A percentile compares a stretch with the other conserved stretches of the same genome.
These are phyloP conservation scores for Sarcodon aspratus DNA, from an alignment of 768 basidiomycete genomes.

Conservation along the genomic window DNA sequence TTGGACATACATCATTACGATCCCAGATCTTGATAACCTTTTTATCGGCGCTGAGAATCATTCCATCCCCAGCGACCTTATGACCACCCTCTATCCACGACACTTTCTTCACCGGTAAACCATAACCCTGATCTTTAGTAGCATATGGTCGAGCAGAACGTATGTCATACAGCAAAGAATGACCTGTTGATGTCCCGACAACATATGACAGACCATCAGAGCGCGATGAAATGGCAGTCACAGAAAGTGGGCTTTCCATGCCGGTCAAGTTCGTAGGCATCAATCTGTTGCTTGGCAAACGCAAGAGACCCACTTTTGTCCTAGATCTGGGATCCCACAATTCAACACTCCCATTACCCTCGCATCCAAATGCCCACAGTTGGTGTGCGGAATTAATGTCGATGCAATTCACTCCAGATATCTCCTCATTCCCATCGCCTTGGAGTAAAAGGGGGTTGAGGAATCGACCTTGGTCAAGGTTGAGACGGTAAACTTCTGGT, in stretches of 20 bases:
- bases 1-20: constrained; percentile 53
- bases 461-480: constrained; percentile 91
- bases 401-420: constrained; percentile 80
- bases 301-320: constrained; percentile 56
- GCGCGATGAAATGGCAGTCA: constrained; percentile 80
- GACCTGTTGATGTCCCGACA: constrained; percentile 89
- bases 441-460: constrained; percentile 66
- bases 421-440: constrained; percentile 36
- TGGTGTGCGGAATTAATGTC: constrained; percentile 94
- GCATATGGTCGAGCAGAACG: constrained; percentile 77
- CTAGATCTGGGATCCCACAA: constrained; percentile 95
- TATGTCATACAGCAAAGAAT: constrained; percentile 90
- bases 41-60: constrained; percentile 87
- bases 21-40: constrained; percentile 99
- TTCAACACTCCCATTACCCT: constrained; percentile 79
- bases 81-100: constrained; percentile 85
- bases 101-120: constrained; percentile 76
- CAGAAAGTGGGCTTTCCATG: constrained; percentile 27
- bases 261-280: constrained; percentile 24
- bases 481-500: constrained; percentile 83
- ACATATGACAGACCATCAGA: constrained; percentile 89
- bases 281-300: constrained; percentile 44
- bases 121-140: constrained; percentile 94
- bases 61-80: constrained; percentile 75
- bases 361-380: constrained; percentile 79